Percentiles rank a stretch among this genome's conserved stretches.
Conservation (phyloP, 1,139 yeast genomes). For the Blastobotrys persicus region DNA sequence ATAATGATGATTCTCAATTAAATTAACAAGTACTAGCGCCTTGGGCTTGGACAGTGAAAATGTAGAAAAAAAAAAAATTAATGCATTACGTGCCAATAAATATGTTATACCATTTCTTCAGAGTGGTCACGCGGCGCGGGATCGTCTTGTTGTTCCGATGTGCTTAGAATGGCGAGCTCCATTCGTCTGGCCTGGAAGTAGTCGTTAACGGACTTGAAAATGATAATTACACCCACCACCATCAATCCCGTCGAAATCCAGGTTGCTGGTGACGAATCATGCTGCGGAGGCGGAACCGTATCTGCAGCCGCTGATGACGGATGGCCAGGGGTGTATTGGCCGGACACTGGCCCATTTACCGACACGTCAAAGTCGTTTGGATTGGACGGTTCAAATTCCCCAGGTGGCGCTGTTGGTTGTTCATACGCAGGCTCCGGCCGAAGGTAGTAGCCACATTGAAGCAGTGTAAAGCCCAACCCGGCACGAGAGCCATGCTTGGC, state of each 20-base stretch:
- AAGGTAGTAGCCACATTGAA: slow-evolving; percentile 72
- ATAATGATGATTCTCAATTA: slow-evolving; percentile 57
- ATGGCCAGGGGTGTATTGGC: slow-evolving; percentile 24
- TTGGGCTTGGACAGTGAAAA: not conserved
- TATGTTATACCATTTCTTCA: slow-evolving; percentile 14
- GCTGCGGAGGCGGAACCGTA: slow-evolving; percentile 13
- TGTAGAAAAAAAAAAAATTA: not conserved
- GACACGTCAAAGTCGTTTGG: slow-evolving; percentile 41
- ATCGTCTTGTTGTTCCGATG: slow-evolving; percentile 12
- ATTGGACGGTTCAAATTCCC: slow-evolving; percentile 37
- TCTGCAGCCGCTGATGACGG: slow-evolving; percentile 16
- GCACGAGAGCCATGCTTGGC: slow-evolving; percentile 94
- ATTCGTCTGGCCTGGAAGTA: slow-evolving; percentile 72
- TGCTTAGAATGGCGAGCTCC: slow-evolving; percentile 54
- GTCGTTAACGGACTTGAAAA: slow-evolving; percentile 66
- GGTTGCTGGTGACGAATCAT: slow-evolving; percentile 18
- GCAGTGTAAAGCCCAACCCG: slow-evolving; percentile 84
- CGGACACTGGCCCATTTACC: slow-evolving; percentile 35
- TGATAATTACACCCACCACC: slow-evolving; percentile 64
- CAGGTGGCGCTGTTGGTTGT: slow-evolving; percentile 43
- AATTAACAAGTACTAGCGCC: no score
- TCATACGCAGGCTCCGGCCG: slow-evolving; percentile 50
- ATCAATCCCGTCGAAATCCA: slow-evolving; percentile 56
- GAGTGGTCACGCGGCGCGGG: slow-evolving; percentile 3
- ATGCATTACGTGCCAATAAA: not conserved